Evolutionary conservation across 164 flowering plant genomes (phyloP).

Genomic region (Protea cynaroides): DNA sequence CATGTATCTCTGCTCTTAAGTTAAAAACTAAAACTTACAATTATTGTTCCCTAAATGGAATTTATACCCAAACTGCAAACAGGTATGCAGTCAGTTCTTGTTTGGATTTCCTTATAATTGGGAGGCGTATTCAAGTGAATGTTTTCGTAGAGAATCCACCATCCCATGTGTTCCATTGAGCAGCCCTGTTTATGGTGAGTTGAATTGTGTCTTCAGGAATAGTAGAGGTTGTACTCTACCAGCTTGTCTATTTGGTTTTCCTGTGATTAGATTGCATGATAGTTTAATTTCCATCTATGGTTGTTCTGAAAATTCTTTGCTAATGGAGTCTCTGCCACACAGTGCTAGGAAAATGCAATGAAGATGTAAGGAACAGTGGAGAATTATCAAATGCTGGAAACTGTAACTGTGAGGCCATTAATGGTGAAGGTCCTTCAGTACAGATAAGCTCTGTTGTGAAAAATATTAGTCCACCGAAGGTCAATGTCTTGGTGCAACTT

Average conservation of each 20-base stretch:
- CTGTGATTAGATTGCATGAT: background rate
- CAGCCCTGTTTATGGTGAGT: conserved; percentile 2
- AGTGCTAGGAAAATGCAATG: background rate
- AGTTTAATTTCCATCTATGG: background rate
- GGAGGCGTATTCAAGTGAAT: conserved; percentile 32
- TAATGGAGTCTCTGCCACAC: background rate
- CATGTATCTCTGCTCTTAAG: too few relatives aligned
- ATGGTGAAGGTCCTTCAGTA: background rate
- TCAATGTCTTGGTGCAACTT: background rate
- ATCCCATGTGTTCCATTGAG: background rate
- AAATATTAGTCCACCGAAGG: background rate
- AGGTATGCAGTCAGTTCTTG: conserved; percentile 40
- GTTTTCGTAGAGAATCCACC: conserved; percentile 13
- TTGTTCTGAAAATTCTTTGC: background rate
- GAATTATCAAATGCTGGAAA: background rate
- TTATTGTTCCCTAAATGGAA: background rate
- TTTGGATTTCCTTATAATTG: conserved; percentile 52
- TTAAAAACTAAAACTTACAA: background rate
- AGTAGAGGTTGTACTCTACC: background rate
- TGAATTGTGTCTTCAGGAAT: conserved; percentile 6
- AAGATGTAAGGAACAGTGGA: background rate
- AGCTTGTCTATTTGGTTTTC: background rate
- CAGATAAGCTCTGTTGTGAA: background rate
- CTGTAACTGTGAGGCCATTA: background rate
- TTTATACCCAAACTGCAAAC: conserved; percentile 1